phyloP scores from a whole-genome alignment of 805 yeast species.

The Kuraishia ogatae region DNA sequence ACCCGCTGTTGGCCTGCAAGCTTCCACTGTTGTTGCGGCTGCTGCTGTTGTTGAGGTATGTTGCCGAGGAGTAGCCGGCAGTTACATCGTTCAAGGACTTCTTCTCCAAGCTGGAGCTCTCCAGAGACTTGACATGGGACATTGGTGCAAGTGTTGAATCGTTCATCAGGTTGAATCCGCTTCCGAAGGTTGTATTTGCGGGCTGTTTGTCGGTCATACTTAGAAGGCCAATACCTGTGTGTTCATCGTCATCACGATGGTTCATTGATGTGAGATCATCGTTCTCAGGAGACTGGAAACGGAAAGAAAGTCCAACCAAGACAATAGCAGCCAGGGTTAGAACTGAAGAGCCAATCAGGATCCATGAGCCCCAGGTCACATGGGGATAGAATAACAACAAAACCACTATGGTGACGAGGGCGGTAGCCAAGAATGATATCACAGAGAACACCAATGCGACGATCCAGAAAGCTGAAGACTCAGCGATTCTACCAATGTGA shows the following conservation, averaged over 20 bases:
- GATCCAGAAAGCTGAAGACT: conserved; percentile 23
- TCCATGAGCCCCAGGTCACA: conserved; percentile 66
- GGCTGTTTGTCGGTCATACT: background rate
- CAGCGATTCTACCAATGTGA: conserved; percentile 13
- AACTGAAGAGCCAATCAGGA: conserved; percentile 58
- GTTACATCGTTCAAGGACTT: conserved; percentile 9
- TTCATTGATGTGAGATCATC: conserved; percentile 10
- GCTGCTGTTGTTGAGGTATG: conserved; percentile 4
- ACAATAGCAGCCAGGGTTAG: conserved; percentile 44
- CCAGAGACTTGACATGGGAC: background rate
- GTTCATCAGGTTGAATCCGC: background rate
- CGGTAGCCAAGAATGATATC: conserved; percentile 44
- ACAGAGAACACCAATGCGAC: conserved; percentile 36
- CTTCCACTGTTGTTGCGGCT: background rate
- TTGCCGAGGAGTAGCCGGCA: conserved; percentile 5
- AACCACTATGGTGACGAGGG: conserved; percentile 44
- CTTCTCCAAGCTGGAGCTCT: conserved; percentile 8
- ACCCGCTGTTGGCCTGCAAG: background rate
- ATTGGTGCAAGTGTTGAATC: background rate
- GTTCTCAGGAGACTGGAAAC: background rate
- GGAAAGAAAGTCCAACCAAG: conserved; percentile 18
- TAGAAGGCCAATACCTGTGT: background rate
- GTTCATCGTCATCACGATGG: conserved; percentile 2
- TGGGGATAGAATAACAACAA: conserved; percentile 57
- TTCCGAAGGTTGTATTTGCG: background rate